Conservation (phyloP, 73 alveolate species). For the Blepharisma stoltei region DNA sequence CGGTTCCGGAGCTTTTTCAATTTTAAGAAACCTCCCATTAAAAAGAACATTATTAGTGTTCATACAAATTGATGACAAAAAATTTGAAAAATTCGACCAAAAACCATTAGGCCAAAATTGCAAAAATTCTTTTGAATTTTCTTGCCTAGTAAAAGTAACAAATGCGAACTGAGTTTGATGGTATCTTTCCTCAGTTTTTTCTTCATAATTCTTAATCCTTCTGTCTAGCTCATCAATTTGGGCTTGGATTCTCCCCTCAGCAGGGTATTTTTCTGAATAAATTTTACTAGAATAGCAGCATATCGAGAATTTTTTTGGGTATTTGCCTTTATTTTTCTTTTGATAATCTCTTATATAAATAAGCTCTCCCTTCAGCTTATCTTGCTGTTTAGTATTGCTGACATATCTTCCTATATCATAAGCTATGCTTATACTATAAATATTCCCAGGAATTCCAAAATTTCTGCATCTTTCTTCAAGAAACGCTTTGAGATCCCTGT, state of each 20-base stretch:
- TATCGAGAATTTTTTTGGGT: not conserved
- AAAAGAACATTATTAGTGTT: not conserved
- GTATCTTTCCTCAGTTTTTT: not conserved
- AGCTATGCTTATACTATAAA: not conserved
- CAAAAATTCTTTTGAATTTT: not conserved
- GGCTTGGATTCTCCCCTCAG: not conserved
- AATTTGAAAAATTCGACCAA: not conserved
- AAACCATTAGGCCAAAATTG: not conserved
- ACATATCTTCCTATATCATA: no score
- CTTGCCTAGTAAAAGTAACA: slow-evolving; percentile 7
- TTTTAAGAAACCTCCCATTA: not conserved
- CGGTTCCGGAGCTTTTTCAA: slow-evolving; percentile 71
- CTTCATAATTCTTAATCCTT: not conserved
- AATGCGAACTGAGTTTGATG: not conserved
- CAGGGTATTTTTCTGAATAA: not conserved
- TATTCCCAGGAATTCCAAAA: not conserved
- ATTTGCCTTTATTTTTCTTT: not conserved
- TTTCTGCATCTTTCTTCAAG: not conserved
- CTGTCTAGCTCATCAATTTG: not conserved
- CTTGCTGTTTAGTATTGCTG: no score
- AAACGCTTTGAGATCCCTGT: not conserved
- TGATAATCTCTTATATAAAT: not conserved
- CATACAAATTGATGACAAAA: not conserved
- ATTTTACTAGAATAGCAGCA: not conserved
- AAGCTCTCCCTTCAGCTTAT: not conserved